These are phyloP conservation scores for Pseudozyma pruni DNA, from an alignment of 1,284 basidiomycete genomes.

Conservation along the genomic window DNA sequence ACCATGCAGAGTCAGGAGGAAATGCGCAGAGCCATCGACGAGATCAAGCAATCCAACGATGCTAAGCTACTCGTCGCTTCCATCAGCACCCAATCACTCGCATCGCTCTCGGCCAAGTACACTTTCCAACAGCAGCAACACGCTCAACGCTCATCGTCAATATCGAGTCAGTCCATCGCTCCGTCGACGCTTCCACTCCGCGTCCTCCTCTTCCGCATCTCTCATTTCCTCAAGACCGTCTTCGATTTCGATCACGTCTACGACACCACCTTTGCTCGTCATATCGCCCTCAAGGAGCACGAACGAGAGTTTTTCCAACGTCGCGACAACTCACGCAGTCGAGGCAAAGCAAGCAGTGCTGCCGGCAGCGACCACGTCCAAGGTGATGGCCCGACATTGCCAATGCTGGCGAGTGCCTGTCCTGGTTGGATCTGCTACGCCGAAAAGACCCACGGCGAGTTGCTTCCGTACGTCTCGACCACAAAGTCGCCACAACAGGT, in stretches of 20 bases:
- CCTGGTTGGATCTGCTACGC: constrained; percentile 99
- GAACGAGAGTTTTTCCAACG: constrained; percentile 77
- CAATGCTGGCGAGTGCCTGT: constrained; percentile 94
- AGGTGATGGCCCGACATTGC: constrained; percentile 70
- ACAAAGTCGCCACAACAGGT: constrained; percentile 94
- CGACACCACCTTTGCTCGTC: constrained; percentile 93
- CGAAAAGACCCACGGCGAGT: constrained; percentile 91
- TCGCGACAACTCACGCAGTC: constrained; percentile 17
- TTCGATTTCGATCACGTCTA: constrained; percentile 82
- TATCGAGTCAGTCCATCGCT: constrained; percentile 6
- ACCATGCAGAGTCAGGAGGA: constrained; percentile 96
- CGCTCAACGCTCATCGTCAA: neutral
- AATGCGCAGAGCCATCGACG: constrained; percentile 73
- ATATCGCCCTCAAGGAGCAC: constrained; percentile 85
- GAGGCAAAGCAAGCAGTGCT: neutral
- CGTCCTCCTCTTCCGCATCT: constrained; percentile 70
- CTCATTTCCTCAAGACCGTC: constrained; percentile 56
- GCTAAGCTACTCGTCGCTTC: constrained; percentile 54
- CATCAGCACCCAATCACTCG: constrained; percentile 85
- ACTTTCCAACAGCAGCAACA: constrained; percentile 25
- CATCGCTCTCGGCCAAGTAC: constrained; percentile 73
- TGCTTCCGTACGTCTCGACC: constrained; percentile 86
- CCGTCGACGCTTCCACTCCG: constrained; percentile 68
- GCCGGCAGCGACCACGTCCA: neutral
- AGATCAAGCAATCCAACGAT: constrained; percentile 11